Base-by-base conservation (phyloP, 2,329 filamentous ascomycete genomes). In the Talaromyces sp. region DNA sequence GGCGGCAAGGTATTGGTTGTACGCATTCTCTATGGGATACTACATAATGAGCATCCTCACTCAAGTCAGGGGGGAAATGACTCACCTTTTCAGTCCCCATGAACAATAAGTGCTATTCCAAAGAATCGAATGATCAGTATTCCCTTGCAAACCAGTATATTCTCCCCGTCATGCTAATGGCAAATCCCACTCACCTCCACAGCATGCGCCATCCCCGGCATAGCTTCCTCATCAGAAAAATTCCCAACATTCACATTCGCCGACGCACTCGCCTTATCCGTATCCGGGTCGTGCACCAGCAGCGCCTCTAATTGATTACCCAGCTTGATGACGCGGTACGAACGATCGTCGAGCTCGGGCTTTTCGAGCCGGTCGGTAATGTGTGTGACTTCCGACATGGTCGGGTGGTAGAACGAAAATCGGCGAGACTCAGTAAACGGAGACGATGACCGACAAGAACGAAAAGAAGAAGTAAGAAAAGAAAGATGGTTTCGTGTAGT, bases 231-330 rank as follows among this genome's bases (percentile, higher is more conserved):
- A 74, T 99, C 95, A 74, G 91, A 96, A 81, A 97, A 97, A 78
- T 92, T 96, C 67, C 95, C 95, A 41, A 97, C 94, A 77, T 96
- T 93, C 74, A 98, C 93, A 76, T 98, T 95, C 74, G 98, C 88
- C 60, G 94, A 91, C 10, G 94, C 95, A 73, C 93, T 96, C 69
- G 95, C 93, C 84, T 98, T 98, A 83, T 99, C 95, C 8, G 95
- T 97, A 68, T 96, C 90, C 1, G 91, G 87, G 80, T 99, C 95
- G 76, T 98, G 94, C 64, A 98, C 95, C 59, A 99, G 82, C 19
- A 99, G 84, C 8, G 89, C 94, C 82, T 99, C 94, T 16, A 99
- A 86, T 76, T 93, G 85, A 78, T 99, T 99, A 56, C 87, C 82
- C 62, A 99, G 84, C 62, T 88, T 87, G 71, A 98, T 89, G 68